A percentile compares a stretch with the other conserved stretches of the same genome.
Evolutionary conservation across 129 eudicot genomes (phyloP).

Genomic region (Flaveria robusta): DNA sequence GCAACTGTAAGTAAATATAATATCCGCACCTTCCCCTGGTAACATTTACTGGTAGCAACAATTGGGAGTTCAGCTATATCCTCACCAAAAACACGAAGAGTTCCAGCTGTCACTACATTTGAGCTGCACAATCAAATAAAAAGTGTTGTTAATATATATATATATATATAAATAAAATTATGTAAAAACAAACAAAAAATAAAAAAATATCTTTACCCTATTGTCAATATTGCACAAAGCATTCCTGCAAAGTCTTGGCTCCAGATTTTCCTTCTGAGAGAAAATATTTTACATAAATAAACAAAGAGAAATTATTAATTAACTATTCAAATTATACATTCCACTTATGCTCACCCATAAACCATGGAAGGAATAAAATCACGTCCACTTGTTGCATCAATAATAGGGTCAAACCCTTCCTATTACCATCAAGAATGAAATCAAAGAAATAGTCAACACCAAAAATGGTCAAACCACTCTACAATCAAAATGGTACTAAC

Average conservation of each 20-base stretch:
- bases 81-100: conserved; percentile 73
- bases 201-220: conserved; percentile 53
- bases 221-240: conserved; percentile 82
- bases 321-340: background rate
- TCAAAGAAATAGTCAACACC: conserved; percentile 7
- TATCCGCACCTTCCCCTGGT: conserved; percentile 79
- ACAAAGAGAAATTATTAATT: background rate
- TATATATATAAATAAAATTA: background rate
- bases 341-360: conserved; percentile 65
- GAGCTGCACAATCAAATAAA: conserved; percentile 56
- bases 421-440: conserved; percentile 26
- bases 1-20: background rate
- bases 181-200: background rate
- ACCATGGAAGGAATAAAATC: conserved; percentile 94
- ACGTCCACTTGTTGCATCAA: conserved; percentile 79
- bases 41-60: conserved; percentile 74
- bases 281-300: background rate
- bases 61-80: conserved; percentile 91
- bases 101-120: conserved; percentile 76
- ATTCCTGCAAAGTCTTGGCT: conserved; percentile 90
- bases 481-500: conserved; percentile 46
- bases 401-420: conserved; percentile 89
- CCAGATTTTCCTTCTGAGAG: conserved; percentile 68
- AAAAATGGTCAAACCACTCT: background rate
- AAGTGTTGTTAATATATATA: background rate